phyloP scores from a whole-genome alignment of 305 asterid genomes.

The Ajuga reptans region DNA sequence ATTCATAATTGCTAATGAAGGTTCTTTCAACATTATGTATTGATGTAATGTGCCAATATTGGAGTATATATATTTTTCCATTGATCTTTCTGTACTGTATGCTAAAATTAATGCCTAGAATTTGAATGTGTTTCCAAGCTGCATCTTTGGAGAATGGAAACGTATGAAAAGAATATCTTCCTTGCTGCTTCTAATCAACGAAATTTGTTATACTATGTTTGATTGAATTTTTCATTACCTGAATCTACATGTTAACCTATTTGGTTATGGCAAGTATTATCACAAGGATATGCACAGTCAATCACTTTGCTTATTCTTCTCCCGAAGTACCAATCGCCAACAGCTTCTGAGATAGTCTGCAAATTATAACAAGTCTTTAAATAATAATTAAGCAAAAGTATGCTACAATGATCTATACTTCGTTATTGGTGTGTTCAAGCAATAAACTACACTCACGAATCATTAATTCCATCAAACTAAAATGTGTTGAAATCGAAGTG shows the following conservation, averaged over 20 bases:
- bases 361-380: too few species aligned
- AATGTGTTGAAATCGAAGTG: not conserved
- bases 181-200: constrained; percentile 14
- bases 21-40: not conserved
- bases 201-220: not conserved
- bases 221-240: not conserved
- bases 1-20: too few species aligned
- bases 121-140: not conserved
- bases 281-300: constrained; percentile 85
- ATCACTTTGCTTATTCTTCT: constrained; percentile 55
- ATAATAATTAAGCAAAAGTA: too few species aligned
- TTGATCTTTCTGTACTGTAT: not conserved
- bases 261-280: constrained; percentile 57
- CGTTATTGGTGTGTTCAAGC: too few species aligned
- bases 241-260: constrained; percentile 27
- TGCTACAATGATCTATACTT: too few species aligned
- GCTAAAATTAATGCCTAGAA: not conserved
- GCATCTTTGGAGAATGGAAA: constrained; percentile 20
- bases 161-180: constrained; percentile 21
- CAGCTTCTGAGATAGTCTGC: constrained; percentile 77
- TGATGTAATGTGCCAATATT: not conserved
- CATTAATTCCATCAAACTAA: too few species aligned
- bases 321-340: constrained; percentile 93
- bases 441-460: too few species aligned
- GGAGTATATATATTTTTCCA: not conserved